Conservation (phyloP, 2,329 filamentous ascomycete species). For the Pezicula rhizophila region DNA sequence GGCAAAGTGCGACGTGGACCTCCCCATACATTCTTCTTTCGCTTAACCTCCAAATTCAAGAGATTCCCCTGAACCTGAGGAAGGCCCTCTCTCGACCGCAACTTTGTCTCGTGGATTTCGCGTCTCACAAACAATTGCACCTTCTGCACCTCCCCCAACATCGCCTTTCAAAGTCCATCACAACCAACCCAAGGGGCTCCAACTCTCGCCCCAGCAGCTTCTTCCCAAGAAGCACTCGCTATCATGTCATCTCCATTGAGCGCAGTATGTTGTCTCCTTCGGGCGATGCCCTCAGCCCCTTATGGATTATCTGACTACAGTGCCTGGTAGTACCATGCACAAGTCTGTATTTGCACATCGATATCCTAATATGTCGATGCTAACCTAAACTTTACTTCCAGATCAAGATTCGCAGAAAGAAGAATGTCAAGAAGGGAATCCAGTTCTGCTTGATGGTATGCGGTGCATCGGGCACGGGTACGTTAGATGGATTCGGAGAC, state of each 20-base stretch:
- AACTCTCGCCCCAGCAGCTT: slow-evolving; percentile 9
- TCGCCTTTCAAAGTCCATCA: slow-evolving; percentile 9
- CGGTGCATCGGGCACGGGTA: slow-evolving; percentile 97
- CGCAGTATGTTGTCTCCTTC: slow-evolving; percentile 38
- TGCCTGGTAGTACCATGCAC: slow-evolving; percentile 20
- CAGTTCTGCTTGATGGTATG: slow-evolving; percentile 99
- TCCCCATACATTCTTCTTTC: slow-evolving; percentile 9
- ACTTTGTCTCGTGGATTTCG: slow-evolving; percentile 17
- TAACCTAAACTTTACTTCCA: slow-evolving; percentile 32
- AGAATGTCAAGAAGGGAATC: slow-evolving; percentile 89
- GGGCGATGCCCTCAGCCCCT: slow-evolving; percentile 17
- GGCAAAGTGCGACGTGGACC: slow-evolving; percentile 4
- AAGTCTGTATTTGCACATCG: slow-evolving; percentile 18
- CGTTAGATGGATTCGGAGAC: slow-evolving; percentile 27
- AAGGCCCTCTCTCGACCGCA: slow-evolving; percentile 17
- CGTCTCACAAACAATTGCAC: slow-evolving; percentile 14
- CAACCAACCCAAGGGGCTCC: slow-evolving; percentile 10
- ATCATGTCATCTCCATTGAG: slow-evolving; percentile 48
- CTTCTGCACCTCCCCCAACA: slow-evolving; percentile 16
- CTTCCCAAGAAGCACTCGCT: slow-evolving; percentile 7
- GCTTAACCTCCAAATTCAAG: slow-evolving; percentile 13
- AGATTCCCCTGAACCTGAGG: slow-evolving; percentile 21
- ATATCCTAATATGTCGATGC: slow-evolving; percentile 14
- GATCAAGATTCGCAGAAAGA: slow-evolving; percentile 99
- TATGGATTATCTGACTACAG: slow-evolving; percentile 24